phyloP scores from a whole-genome alignment of 352 stramenopile genomes.

The Aphanomyces stellatus region DNA sequence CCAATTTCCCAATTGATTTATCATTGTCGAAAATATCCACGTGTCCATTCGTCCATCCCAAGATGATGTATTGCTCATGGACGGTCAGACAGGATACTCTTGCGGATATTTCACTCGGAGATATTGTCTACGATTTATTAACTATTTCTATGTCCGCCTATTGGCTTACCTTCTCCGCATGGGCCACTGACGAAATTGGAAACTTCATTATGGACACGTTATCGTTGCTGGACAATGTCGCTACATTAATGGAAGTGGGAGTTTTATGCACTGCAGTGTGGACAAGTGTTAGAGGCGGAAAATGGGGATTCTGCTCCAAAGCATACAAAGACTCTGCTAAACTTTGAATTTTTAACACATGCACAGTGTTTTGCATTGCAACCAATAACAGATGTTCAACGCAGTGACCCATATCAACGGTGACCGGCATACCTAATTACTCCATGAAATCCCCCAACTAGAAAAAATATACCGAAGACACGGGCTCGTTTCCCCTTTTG shows the following conservation, averaged over 20 bases:
- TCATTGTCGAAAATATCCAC: constrained; percentile 2
- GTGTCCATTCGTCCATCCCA: not conserved
- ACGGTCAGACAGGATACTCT: not conserved
- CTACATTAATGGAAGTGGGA: not conserved
- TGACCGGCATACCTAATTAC: constrained; percentile 7
- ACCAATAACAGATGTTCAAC: constrained; percentile 10
- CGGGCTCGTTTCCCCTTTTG: not conserved
- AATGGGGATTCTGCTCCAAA: not conserved
- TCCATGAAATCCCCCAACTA: not conserved
- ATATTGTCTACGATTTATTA: no score
- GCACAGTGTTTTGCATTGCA: not conserved
- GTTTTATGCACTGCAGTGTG: not conserved
- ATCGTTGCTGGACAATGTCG: not conserved
- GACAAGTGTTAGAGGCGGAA: not conserved
- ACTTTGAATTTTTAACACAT: constrained; percentile 19
- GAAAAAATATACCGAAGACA: not conserved
- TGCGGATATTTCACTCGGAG: no score
- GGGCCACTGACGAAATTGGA: not conserved
- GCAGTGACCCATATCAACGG: constrained; percentile 14
- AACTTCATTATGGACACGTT: not conserved
- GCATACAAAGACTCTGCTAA: not conserved
- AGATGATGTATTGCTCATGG: not conserved
- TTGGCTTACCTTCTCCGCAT: no score
- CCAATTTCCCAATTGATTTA: not conserved
- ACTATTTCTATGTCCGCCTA: no score